Evolutionary conservation across 768 basidiomycete genomes (phyloP), one percentile per base, ranked within the genome.

Genomic region (Pleurotus sapidus): DNA sequence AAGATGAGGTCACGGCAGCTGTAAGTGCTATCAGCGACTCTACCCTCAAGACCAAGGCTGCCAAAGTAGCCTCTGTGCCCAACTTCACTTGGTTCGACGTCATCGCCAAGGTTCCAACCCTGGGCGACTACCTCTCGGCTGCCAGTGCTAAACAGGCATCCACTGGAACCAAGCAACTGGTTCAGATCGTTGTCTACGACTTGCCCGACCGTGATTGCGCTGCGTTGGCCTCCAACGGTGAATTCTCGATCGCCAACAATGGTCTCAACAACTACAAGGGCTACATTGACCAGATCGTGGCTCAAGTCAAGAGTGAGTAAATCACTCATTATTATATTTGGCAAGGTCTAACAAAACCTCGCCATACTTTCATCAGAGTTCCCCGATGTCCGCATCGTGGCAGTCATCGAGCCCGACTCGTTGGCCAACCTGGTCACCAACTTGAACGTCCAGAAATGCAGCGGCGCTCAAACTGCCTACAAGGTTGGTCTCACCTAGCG

Each of bases 371-470:
- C 49, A 80, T 6, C 49, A 80, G 80, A 76, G 59, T 84, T 72
- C 74, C 84, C 84, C 47, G 76, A 80, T 62, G 83, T 85, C 61
- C 80, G 82, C 53, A 80, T 87, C 60, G 77, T 86, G 45, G 84
- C 85, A 49, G 82, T 85, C 66, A 78, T 85, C 55, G 85, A 87
- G 68, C 84, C 86, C 59, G 86, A 87, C 68, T 84, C 84, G 42
- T 72, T 88, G 46, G 85, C 84, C 58, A 87, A 87, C 74, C 64
- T 88, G 63, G 85, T 87, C 64, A 87, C 84, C 66, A 87, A 87
- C 78, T 62, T 85, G 68, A 83, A 68, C 68, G 81, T 84, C 37
- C 60, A 70, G 38, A 84, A 86, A 66, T 86, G 84, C 67, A 64
- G 76, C 46, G 74, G 74, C 60, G 85, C 84, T 17, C 72, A 82